phyloP scores from a whole-genome alignment of 1,139 yeast genomes.

The Protomyces macrosporus region DNA sequence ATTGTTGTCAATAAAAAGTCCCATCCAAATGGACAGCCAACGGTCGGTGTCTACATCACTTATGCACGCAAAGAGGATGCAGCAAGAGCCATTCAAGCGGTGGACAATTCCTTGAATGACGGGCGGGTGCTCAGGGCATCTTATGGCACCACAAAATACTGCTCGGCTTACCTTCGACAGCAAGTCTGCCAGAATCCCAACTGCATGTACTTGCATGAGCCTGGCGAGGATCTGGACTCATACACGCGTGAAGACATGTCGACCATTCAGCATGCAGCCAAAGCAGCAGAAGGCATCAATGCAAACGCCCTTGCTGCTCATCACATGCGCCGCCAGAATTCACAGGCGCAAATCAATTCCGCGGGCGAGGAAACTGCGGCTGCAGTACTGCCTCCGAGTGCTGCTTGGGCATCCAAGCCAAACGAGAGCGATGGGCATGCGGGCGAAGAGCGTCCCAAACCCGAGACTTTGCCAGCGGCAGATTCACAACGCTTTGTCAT shows the following conservation, averaged over 20 bases:
- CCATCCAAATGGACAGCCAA: constrained; percentile 51
- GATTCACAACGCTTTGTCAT: background rate
- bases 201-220: constrained; percentile 98
- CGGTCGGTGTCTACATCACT: constrained; percentile 93
- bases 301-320: constrained; percentile 21
- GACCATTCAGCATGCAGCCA: constrained; percentile 57
- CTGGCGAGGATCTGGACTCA: constrained; percentile 94
- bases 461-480: constrained; percentile 13
- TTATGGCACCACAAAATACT: constrained; percentile 96
- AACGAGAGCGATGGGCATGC: constrained; percentile 40
- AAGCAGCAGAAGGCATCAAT: constrained; percentile 26
- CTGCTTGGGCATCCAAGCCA: constrained; percentile 46
- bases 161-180: constrained; percentile 90
- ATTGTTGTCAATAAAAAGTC: constrained; percentile 80
- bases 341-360: constrained; percentile 31
- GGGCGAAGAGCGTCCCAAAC: constrained; percentile 8
- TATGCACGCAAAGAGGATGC: constrained; percentile 93
- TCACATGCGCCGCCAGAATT: constrained; percentile 33
- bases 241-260: constrained; percentile 89
- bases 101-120: constrained; percentile 91
- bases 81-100: constrained; percentile 81
- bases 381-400: constrained; percentile 41
- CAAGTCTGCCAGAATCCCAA: constrained; percentile 97
- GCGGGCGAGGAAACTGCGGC: constrained; percentile 33
- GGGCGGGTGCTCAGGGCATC: constrained; percentile 76